Conservation (phyloP, 805 yeast genomes). For the Debaryomyces hansenii region DNA sequence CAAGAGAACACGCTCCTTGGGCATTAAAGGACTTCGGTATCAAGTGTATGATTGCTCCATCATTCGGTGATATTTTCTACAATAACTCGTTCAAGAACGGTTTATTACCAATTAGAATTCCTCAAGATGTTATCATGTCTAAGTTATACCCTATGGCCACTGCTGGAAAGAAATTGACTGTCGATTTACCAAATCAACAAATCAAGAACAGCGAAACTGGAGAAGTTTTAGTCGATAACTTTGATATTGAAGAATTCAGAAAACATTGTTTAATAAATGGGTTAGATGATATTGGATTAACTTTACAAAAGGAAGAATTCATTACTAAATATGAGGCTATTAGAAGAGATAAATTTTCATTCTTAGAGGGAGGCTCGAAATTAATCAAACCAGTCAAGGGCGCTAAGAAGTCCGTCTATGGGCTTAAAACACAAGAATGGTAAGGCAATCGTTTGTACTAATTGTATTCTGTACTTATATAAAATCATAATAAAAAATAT, state of each 20-base stretch:
- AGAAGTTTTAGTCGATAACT: constrained; percentile 70
- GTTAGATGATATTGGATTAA: constrained; percentile 94
- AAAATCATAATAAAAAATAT: not conserved
- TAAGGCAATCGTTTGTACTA: constrained; percentile 21
- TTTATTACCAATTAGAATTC: constrained; percentile 87
- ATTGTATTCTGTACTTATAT: not conserved
- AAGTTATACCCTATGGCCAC: constrained; percentile 81
- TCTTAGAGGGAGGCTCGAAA: constrained; percentile 87
- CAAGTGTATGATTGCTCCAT: constrained; percentile 93
- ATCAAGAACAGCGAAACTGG: constrained; percentile 65
- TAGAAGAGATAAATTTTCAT: constrained; percentile 81
- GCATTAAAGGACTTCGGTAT: constrained; percentile 97
- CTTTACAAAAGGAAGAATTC: constrained; percentile 82
- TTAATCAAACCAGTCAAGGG: constrained; percentile 66
- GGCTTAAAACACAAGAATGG: constrained; percentile 76
- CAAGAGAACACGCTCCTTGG: constrained; percentile 99
- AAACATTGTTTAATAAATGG: constrained; percentile 94
- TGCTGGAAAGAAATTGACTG: constrained; percentile 66
- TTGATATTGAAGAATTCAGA: constrained; percentile 88
- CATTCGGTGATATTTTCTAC: constrained; percentile 97
- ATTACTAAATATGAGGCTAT: constrained; percentile 72
- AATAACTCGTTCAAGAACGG: constrained; percentile 97
- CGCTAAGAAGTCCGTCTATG: constrained; percentile 65
- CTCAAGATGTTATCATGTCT: constrained; percentile 67
- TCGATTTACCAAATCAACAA: constrained; percentile 86